Percentiles rank a stretch among this genome's conserved stretches.
These are phyloP conservation scores for Sordariomycetes sp. DNA, from an alignment of 2,329 filamentous ascomycete species.

Conservation along the genomic window DNA sequence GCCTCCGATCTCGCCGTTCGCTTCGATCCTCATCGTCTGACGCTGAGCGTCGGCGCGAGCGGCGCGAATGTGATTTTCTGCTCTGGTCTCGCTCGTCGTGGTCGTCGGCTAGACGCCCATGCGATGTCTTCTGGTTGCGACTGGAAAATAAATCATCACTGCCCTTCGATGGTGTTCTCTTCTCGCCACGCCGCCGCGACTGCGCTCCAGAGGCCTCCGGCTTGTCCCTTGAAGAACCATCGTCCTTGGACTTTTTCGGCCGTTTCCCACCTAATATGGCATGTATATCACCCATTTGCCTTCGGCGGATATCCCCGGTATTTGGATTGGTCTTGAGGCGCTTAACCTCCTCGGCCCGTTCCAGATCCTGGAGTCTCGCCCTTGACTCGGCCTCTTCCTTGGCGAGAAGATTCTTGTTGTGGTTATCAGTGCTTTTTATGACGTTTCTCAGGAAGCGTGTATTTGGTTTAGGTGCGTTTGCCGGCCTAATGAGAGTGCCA, in stretches of 20 bases:
- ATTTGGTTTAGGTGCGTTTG: constrained; percentile 75
- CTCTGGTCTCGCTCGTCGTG: neutral
- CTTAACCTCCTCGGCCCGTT: constrained; percentile 35
- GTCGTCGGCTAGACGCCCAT: neutral
- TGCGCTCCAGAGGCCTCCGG: neutral
- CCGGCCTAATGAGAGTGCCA: constrained; percentile 36
- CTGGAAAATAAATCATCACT: neutral
- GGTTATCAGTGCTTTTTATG: constrained; percentile 76
- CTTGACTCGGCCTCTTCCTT: constrained; percentile 76
- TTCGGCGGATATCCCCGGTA: constrained; percentile 40
- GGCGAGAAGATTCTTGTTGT: constrained; percentile 79
- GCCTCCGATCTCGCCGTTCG: neutral
- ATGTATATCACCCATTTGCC: constrained; percentile 52
- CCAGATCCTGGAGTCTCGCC: constrained; percentile 57
- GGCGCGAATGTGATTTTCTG: neutral
- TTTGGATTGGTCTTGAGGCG: constrained; percentile 33
- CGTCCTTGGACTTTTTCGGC: constrained; percentile 8
- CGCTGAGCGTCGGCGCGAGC: no score
- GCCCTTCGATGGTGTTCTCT: neutral
- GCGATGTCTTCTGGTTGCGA: neutral
- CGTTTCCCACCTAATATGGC: constrained; percentile 41
- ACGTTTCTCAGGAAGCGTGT: constrained; percentile 83
- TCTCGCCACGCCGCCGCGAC: neutral
- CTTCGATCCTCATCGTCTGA: constrained; percentile 5
- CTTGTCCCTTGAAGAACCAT: constrained; percentile 1